Conservation (phyloP, 306 rosid genomes). For the Styphnolobium japonicum region DNA sequence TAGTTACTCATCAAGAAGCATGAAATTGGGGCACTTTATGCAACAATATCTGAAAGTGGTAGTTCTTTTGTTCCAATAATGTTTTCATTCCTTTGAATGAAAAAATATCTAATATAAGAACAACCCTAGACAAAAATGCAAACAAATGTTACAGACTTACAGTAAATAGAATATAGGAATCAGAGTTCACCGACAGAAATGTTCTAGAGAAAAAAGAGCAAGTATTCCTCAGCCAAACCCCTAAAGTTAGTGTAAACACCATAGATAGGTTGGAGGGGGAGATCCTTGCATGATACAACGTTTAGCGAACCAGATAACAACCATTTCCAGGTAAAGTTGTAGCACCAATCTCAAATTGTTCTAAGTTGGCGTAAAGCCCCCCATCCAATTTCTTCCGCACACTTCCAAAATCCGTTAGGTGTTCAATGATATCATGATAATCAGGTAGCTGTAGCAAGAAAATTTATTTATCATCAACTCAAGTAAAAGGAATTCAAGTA, state of each 20-base stretch:
- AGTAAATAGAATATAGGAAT: background rate
- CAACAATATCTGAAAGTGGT: too few species aligned
- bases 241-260: background rate
- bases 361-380: conserved; percentile 61
- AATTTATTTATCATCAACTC: background rate
- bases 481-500: conserved; percentile 2
- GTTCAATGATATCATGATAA: conserved; percentile 68
- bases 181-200: background rate
- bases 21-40: background rate
- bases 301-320: too few species aligned
- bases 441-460: conserved; percentile 77
- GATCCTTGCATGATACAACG: too few species aligned
- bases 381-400: conserved; percentile 70
- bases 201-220: background rate
- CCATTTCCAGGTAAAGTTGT: background rate
- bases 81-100: background rate
- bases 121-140: background rate
- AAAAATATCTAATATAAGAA: background rate
- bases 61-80: background rate
- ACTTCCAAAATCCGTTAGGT: conserved; percentile 92
- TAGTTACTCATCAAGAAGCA: background rate
- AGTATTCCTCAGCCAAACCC: background rate
- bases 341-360: conserved; percentile 78
- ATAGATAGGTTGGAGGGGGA: background rate
- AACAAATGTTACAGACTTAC: background rate